Evolutionary conservation across 169 alveolate genomes (phyloP).

Genomic region (Pseudocohnilembus persalinus): DNA sequence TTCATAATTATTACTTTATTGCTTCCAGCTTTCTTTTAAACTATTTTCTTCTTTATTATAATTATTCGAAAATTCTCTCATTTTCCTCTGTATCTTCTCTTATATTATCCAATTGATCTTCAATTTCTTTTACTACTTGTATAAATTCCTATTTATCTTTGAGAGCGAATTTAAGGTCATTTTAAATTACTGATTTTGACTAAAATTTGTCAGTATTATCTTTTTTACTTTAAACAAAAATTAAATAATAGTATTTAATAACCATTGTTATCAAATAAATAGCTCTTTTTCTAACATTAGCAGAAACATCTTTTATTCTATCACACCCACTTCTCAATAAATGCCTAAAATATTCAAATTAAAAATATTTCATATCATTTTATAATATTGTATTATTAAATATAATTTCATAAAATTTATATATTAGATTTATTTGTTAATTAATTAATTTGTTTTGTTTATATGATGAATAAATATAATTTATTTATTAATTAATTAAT

Average conservation of each 20-base stretch:
- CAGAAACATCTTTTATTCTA: constrained; percentile 70
- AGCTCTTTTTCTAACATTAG: constrained; percentile 76
- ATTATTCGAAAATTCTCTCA: background rate
- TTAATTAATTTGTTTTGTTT: no score
- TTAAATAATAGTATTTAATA: constrained; percentile 48
- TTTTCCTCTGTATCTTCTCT: constrained; percentile 12
- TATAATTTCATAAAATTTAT: no score
- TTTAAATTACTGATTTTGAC: constrained; percentile 43
- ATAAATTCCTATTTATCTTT: constrained; percentile 41
- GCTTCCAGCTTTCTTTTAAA: constrained; percentile 11
- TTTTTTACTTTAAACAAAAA: constrained; percentile 40
- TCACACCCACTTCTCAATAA: constrained; percentile 55
- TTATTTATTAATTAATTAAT: no score
- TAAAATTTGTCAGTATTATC: constrained; percentile 48
- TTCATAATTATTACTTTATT: background rate
- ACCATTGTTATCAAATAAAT: constrained; percentile 53
- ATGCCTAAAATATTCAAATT: no score
- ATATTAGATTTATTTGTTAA: no score
- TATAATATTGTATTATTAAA: no score
- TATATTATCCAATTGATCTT: constrained; percentile 26
- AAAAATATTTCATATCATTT: no score
- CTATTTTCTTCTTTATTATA: background rate
- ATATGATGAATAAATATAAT: no score
- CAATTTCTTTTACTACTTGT: constrained; percentile 31
- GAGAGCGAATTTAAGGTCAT: constrained; percentile 43